Conservation (phyloP, 352 stramenopile genomes). For the Phytophthora chlamydospora region DNA sequence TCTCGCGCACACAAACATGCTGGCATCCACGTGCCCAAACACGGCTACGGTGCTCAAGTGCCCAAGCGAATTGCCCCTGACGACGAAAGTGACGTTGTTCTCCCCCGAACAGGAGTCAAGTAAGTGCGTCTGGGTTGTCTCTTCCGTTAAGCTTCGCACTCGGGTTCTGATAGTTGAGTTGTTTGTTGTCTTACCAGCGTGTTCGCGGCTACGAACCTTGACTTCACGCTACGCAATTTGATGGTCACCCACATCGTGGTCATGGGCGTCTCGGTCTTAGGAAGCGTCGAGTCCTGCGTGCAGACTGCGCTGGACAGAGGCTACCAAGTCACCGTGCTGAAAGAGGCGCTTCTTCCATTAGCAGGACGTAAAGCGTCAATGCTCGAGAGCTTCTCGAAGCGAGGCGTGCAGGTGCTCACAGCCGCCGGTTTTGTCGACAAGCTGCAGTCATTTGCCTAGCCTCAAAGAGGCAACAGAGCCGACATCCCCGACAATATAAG, state of each 20-base stretch:
- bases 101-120: constrained; percentile 84
- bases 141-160: background rate
- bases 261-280: constrained; percentile 81
- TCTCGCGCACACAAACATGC: constrained; percentile 89
- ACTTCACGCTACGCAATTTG: constrained; percentile 91
- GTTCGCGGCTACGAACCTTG: constrained; percentile 88
- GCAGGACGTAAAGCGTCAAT: constrained; percentile 10
- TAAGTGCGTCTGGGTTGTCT: constrained; percentile 35
- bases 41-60: constrained; percentile 72
- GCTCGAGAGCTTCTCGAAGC: constrained; percentile 32
- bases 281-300: constrained; percentile 81
- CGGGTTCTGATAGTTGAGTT: constrained; percentile 1
- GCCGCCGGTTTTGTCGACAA: constrained; percentile 40
- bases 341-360: constrained; percentile 68
- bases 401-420: constrained; percentile 40
- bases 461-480: background rate
- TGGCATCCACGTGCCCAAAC: constrained; percentile 74
- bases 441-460: constrained; percentile 44
- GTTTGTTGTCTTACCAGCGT: constrained; percentile 46
- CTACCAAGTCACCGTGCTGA: constrained; percentile 86
- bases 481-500: constrained; percentile 5
- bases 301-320: constrained; percentile 88
- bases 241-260: constrained; percentile 87
- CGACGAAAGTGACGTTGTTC: constrained; percentile 76
- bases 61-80: constrained; percentile 53